A percentile compares a stretch with the other conserved stretches of the same genome.
Conservation (phyloP, 331 rosid genomes). For the Rosa hybrid region DNA sequence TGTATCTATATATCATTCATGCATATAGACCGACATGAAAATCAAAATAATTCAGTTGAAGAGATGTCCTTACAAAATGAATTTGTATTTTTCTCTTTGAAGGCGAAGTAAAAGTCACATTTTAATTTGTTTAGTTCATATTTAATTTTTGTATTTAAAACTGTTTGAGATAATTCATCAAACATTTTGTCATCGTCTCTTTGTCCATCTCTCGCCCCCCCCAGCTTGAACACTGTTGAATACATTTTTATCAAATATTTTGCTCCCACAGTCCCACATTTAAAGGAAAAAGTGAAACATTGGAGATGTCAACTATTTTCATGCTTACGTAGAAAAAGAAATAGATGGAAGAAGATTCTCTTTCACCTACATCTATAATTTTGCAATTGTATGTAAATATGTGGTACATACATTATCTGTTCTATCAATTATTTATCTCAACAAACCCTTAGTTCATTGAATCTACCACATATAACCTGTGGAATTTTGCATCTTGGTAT, state of each 20-base stretch:
- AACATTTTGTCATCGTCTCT: neutral
- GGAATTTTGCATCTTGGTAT: neutral
- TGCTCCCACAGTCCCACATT: neutral
- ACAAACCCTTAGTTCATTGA: neutral
- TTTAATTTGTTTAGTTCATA: neutral
- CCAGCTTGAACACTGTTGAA: neutral
- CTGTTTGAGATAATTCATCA: neutral
- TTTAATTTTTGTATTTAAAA: no score
- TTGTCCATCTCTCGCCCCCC: no score
- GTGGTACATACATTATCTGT: neutral
- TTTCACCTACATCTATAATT: no score
- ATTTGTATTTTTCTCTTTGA: neutral
- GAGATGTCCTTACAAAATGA: neutral
- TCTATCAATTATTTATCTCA: neutral
- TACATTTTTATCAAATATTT: no score
- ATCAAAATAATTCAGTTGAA: neutral
- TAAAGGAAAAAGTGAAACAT: neutral
- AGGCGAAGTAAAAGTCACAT: neutral
- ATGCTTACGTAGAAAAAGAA: neutral
- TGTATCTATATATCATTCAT: neutral
- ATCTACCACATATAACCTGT: neutral
- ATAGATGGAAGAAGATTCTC: neutral
- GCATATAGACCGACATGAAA: neutral
- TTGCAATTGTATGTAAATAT: no score
- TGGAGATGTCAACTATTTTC: neutral